Percentiles rank a stretch among this genome's conserved stretches.
Evolutionary conservation across 306 rosid genomes (phyloP).

Genomic region (Oemleria cerasiformis): DNA sequence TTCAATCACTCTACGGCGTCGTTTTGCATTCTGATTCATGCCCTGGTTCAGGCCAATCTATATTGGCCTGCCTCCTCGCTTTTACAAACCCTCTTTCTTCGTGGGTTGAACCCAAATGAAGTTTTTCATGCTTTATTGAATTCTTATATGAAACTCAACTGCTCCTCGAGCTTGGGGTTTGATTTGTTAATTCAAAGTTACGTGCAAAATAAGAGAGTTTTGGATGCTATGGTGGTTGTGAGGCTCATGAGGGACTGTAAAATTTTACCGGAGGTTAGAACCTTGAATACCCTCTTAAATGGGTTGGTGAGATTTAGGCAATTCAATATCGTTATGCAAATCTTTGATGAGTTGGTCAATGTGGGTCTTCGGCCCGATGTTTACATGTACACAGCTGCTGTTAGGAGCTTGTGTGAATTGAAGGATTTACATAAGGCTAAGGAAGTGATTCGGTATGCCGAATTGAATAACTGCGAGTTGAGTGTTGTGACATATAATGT

Average conservation of each 20-base stretch:
- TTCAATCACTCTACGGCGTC: constrained; percentile 72
- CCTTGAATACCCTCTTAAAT: constrained; percentile 70
- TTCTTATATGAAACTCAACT: constrained; percentile 33
- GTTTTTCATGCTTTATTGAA: constrained; percentile 43
- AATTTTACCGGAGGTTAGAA: constrained; percentile 75
- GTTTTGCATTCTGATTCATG: constrained; percentile 70
- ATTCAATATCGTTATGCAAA: constrained; percentile 51
- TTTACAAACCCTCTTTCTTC: constrained; percentile 69
- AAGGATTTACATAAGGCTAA: constrained; percentile 57
- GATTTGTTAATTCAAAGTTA: constrained; percentile 74
- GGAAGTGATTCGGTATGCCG: constrained; percentile 59
- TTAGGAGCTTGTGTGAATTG: constrained; percentile 69
- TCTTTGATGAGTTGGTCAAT: constrained; percentile 57
- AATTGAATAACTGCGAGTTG: constrained; percentile 43
- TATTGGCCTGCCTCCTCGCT: constrained; percentile 87
- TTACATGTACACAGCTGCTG: constrained; percentile 60
- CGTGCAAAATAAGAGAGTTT: constrained; percentile 44
- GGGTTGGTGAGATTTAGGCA: constrained; percentile 64
- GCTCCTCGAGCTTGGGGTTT: constrained; percentile 61
- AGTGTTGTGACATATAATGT: constrained; percentile 68
- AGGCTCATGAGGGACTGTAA: constrained; percentile 55
- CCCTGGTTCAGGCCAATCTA: constrained; percentile 46
- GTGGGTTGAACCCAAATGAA: constrained; percentile 51
- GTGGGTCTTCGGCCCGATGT: constrained; percentile 62
- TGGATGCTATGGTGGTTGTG: constrained; percentile 48